phyloP scores from a whole-genome alignment of 179 eudicot species.

The Gypsophila paniculata region DNA sequence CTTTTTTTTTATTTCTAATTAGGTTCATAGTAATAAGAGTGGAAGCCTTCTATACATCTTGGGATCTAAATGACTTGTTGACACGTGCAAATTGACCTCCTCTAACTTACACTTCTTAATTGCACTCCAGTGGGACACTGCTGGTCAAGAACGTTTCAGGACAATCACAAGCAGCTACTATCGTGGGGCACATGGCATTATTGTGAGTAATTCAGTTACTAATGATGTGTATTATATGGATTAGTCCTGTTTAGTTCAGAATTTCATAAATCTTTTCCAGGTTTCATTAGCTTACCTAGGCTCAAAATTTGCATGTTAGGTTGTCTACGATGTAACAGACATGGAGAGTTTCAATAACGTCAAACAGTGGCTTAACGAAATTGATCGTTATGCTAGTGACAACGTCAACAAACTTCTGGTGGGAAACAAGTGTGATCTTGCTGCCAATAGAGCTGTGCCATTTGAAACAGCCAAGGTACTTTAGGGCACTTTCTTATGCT shows the following conservation, averaged over 20 bases:
- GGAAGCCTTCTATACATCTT: not conserved
- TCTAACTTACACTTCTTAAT: not conserved
- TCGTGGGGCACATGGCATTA: slow-evolving; percentile 85
- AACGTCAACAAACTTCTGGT: slow-evolving; percentile 40
- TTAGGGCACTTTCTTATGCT: not conserved
- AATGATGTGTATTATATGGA: not conserved
- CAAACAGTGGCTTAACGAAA: slow-evolving; percentile 42
- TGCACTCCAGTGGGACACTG: slow-evolving; percentile 68
- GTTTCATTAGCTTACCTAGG: slow-evolving; percentile 20
- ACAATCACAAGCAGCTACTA: slow-evolving; percentile 87
- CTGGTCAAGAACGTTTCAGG: slow-evolving; percentile 84
- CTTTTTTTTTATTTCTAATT: no score
- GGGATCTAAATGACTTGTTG: not conserved
- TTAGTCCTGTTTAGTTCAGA: not conserved
- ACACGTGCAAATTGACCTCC: not conserved
- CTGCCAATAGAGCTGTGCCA: slow-evolving; percentile 40
- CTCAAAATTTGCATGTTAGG: slow-evolving; percentile 23
- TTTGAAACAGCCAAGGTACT: slow-evolving; percentile 41
- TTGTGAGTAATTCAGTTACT: slow-evolving; percentile 39
- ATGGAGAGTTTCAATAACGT: slow-evolving; percentile 46
- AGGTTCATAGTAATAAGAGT: not conserved
- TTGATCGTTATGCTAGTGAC: slow-evolving; percentile 45
- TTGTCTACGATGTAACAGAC: slow-evolving; percentile 41
- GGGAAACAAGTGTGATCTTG: slow-evolving; percentile 46
- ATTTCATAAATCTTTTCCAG: not conserved